Evolutionary conservation across 768 basidiomycete species (phyloP), one percentile per base, ranked within the genome.

Genomic region (Dioszegia crocea): DNA sequence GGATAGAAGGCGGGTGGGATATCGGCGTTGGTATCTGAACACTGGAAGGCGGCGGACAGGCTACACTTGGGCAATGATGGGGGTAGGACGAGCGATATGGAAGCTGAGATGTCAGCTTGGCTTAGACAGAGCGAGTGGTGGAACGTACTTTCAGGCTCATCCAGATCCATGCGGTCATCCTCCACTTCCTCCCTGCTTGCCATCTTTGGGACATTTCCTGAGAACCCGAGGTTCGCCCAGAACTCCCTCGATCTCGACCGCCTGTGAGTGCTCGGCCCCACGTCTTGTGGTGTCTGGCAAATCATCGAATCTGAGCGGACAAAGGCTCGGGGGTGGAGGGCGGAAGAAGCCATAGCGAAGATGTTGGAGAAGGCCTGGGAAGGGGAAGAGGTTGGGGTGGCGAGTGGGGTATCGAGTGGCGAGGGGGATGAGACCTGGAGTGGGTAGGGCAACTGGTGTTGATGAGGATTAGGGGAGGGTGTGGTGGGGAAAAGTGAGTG

Each of bases 1-100:
- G 71, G 71, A 48, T 73, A 73, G 61, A 73, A 73, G 1, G 71
- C 64, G 17, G 71, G 71, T 19, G 71, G 71, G 29, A 73, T 64
- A 29, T 57, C 50, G 8, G 55, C n/a, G n/a, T 59, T 59, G 16
- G 63, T 69, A 39, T 68, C 65, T 21, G 67, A 65, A 38, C 56
- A 57, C 52, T 61, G 59, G 54, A 66, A 72, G 3, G 56, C 44
- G 23, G 66, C 67, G n/a, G 48, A 44, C 2, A 72, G 49, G 14
- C 48, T 56, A 39, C 70, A 72, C 9, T 41, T 50, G 1, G 70
- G 70, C 33, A 67, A 41, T 24, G 64, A 52, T 2, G 70, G 67
- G 6, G 70, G 61, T 2, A 48, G 51, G 14, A 58, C 58, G 51
- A 69, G 49, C 11, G 63, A 59, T 24, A 69, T 58, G 21, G 46